A percentile compares a stretch with the other conserved stretches of the same genome.
phyloP scores from a whole-genome alignment of 441 rosid genomes.

The Arabidopsis hybrid region DNA sequence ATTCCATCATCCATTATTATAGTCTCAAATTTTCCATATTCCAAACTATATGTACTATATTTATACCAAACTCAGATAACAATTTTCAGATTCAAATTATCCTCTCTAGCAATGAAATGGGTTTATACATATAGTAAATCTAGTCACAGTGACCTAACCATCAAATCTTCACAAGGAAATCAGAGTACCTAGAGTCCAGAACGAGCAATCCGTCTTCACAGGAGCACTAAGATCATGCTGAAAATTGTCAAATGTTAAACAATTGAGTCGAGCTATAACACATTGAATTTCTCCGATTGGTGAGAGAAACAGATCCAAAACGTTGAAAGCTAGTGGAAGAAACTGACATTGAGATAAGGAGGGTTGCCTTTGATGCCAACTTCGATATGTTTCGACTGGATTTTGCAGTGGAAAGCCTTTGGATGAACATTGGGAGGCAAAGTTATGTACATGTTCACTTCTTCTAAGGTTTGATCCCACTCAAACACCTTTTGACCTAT shows the following conservation, averaged over 20 bases:
- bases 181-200: slow-evolving; percentile 73
- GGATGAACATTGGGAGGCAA: slow-evolving; percentile 72
- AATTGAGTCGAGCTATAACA: not conserved
- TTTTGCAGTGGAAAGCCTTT: slow-evolving; percentile 83
- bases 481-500: slow-evolving; percentile 81
- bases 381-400: slow-evolving; percentile 80
- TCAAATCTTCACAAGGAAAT: too few relatives aligned
- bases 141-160: too few relatives aligned
- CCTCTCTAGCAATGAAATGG: not conserved
- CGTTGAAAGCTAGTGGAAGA: not conserved
- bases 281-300: not conserved
- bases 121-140: not conserved
- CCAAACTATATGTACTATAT: not conserved
- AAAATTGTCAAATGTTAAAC: slow-evolving; percentile 5
- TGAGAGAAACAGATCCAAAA: not conserved
- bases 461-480: slow-evolving; percentile 96
- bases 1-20: slow-evolving; percentile 5
- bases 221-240: slow-evolving; percentile 81
- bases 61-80: not conserved
- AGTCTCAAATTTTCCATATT: not conserved
- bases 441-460: slow-evolving; percentile 75
- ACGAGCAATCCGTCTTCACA: slow-evolving; percentile 88
- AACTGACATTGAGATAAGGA: slow-evolving; percentile 85
- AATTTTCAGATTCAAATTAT: slow-evolving; percentile 2
- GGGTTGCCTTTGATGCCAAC: slow-evolving; percentile 97